These are phyloP conservation scores for Amylostereum areolatum DNA, from an alignment of 1,284 basidiomycete genomes.

Conservation along the genomic window DNA sequence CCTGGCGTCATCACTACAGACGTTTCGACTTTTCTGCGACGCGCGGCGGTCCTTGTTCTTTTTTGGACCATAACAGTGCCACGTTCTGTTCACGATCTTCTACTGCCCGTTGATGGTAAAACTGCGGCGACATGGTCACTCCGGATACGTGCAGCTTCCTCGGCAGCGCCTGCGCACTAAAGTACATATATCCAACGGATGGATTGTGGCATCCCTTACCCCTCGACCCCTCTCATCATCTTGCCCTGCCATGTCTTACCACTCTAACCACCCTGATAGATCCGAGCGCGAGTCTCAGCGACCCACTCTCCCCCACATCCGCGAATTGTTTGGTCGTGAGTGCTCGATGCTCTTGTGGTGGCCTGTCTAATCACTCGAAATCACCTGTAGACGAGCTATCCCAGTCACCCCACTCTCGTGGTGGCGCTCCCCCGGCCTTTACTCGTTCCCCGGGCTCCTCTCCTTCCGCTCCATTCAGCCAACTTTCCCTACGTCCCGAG, in stretches of 20 bases:
- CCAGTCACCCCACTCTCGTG: conserved; percentile 6
- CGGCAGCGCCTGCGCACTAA: too few species aligned
- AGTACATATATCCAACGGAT: too few species aligned
- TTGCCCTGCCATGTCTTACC: conserved; percentile 32
- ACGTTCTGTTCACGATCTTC: too few species aligned
- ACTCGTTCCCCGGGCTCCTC: neutral
- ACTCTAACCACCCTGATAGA: conserved; percentile 26
- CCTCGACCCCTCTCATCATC: neutral
- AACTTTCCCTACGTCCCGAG: neutral
- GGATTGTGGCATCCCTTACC: neutral
- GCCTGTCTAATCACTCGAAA: neutral
- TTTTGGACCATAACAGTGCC: too few species aligned
- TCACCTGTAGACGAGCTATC: conserved; percentile 11
- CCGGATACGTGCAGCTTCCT: too few species aligned
- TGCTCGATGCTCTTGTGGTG: conserved; percentile 1
- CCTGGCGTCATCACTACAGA: too few species aligned
- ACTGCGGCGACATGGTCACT: too few species aligned
- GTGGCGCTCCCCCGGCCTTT: too few species aligned
- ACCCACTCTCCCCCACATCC: conserved; percentile 71
- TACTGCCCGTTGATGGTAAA: too few species aligned
- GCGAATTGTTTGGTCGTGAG: conserved; percentile 64
- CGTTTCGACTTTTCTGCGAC: too few species aligned
- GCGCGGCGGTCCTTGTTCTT: too few species aligned
- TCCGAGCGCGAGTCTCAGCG: conserved; percentile 36
- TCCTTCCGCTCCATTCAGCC: neutral